Percentiles rank a stretch among this genome's conserved stretches.
phyloP scores from a whole-genome alignment of 371 early-diverging fungal genomes.

The Dinochytrium kinnereticum region DNA sequence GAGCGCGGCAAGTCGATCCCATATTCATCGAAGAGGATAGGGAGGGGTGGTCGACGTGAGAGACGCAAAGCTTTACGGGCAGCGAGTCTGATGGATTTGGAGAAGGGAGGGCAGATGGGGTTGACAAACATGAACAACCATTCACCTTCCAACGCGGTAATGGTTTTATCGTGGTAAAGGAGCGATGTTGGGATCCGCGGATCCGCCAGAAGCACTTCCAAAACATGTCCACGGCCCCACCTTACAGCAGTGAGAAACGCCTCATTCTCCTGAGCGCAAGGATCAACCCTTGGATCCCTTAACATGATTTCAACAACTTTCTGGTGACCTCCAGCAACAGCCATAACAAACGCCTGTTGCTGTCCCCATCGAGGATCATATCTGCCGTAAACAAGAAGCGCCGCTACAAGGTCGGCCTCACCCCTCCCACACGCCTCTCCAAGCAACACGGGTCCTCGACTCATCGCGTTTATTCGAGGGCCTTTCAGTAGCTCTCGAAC shows the following conservation, averaged over 20 bases:
- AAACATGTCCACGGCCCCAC: slow-evolving; percentile 16
- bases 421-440: not conserved
- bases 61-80: too few species aligned
- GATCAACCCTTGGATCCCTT: slow-evolving; percentile 23
- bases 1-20: too few species aligned
- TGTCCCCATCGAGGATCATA: not conserved
- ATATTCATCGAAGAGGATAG: too few species aligned
- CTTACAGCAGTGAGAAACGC: not conserved
- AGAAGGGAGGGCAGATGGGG: too few species aligned
- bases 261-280: slow-evolving; percentile 9
- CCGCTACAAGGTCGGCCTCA: not conserved
- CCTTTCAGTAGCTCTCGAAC: not conserved
- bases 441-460: not conserved
- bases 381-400: not conserved
- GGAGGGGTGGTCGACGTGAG: too few species aligned
- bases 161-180: too few species aligned
- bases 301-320: slow-evolving; percentile 17
- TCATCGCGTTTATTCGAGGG: not conserved
- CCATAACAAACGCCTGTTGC: not conserved
- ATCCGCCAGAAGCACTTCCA: slow-evolving; percentile 13
- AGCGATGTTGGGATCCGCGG: slow-evolving; percentile 9
- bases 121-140: too few species aligned
- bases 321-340: not conserved
- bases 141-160: too few species aligned
- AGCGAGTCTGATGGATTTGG: too few species aligned